These are phyloP conservation scores for Tolypocladium album DNA, from an alignment of 2,329 filamentous ascomycete species.

Conservation along the genomic window DNA sequence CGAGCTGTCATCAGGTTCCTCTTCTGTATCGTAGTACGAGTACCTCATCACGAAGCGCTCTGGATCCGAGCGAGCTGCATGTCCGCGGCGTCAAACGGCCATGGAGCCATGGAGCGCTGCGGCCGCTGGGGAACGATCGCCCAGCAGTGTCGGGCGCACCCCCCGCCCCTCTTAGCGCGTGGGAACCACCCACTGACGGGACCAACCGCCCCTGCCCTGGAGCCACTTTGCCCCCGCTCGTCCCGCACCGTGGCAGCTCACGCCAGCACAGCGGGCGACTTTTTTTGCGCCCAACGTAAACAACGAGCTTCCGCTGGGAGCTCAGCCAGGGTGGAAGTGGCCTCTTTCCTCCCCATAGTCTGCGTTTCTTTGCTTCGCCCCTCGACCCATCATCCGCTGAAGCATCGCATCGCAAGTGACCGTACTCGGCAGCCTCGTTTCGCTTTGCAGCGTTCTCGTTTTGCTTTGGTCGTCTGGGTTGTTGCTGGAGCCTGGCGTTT, in stretches of 20 bases:
- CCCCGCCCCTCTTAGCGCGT: too few species aligned
- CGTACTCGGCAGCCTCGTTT: conserved; percentile 3
- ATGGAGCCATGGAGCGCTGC: too few species aligned
- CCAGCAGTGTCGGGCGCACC: neutral
- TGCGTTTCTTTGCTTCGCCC: neutral
- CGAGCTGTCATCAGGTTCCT: neutral
- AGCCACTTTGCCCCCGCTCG: neutral
- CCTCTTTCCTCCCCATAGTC: neutral
- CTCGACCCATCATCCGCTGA: neutral
- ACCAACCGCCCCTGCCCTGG: neutral
- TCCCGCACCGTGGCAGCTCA: neutral
- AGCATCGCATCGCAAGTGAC: neutral
- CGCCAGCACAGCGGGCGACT: neutral
- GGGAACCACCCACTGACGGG: neutral
- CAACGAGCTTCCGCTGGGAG: neutral
- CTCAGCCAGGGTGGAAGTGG: neutral
- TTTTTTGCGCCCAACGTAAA: neutral
- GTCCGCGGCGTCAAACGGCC: neutral
- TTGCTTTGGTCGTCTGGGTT: conserved; percentile 9
- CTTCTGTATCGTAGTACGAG: too few species aligned
- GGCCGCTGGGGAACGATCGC: neutral
- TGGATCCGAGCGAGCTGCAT: neutral
- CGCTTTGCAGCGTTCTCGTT: conserved; percentile 7
- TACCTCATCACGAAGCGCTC: too few species aligned
- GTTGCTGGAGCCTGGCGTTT: conserved; percentile 16